A percentile compares a stretch with the other conserved stretches of the same genome.
Evolutionary conservation across 73 alveolate genomes (phyloP).

Genomic region (Blepharisma stoltei): DNA sequence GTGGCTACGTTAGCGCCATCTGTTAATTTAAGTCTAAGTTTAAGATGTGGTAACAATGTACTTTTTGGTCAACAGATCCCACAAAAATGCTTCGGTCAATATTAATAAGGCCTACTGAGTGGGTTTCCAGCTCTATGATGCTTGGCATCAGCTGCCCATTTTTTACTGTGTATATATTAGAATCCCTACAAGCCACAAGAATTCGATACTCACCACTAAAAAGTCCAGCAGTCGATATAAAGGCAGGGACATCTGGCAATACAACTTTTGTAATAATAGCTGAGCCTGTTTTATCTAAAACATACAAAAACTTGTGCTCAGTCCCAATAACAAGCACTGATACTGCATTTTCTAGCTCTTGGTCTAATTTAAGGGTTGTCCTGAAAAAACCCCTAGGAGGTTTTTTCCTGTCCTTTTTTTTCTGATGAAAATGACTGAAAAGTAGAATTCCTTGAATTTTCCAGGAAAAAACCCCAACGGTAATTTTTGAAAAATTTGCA

Average conservation of each 20-base stretch:
- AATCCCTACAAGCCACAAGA: slow-evolving; percentile 78
- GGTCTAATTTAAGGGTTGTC: slow-evolving; percentile 41
- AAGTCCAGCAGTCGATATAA: slow-evolving; percentile 68
- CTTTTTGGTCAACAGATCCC: slow-evolving; percentile 69
- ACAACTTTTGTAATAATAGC: slow-evolving; percentile 50
- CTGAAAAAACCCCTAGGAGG: too few species aligned
- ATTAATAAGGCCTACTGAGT: slow-evolving; percentile 60
- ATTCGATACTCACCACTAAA: slow-evolving; percentile 71
- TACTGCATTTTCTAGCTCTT: slow-evolving; percentile 61
- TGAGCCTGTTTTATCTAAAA: slow-evolving; percentile 65
- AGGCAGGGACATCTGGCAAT: slow-evolving; percentile 76
- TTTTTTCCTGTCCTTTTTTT: too few species aligned
- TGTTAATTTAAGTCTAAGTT: too few species aligned
- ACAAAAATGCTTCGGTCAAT: slow-evolving; percentile 65
- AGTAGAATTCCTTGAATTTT: too few species aligned
- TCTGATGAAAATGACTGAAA: too few species aligned
- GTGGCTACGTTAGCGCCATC: too few species aligned
- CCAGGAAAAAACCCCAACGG: too few species aligned
- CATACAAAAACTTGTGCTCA: slow-evolving; percentile 65
- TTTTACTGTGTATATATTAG: slow-evolving; percentile 61
- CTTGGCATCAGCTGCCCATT: slow-evolving; percentile 54
- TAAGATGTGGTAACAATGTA: slow-evolving; percentile 49
- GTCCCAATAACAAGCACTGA: slow-evolving; percentile 79
- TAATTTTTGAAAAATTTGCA: too few species aligned
- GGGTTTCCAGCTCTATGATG: slow-evolving; percentile 64